Conservation (phyloP, 2,329 filamentous ascomycete genomes). For the Arthroderma sp. region DNA sequence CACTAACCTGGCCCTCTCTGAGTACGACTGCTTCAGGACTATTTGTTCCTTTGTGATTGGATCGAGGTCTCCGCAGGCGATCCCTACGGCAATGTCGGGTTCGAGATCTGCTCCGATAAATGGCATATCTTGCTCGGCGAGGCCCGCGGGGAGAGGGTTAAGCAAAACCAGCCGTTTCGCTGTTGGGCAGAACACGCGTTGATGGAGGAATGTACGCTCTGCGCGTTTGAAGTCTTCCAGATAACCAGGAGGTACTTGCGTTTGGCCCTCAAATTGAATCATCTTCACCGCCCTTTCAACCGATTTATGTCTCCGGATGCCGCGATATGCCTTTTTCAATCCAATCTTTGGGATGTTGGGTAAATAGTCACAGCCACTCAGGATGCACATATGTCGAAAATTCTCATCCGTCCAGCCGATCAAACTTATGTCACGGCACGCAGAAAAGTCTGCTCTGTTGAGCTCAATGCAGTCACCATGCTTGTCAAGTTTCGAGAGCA, state of each 20-base stretch:
- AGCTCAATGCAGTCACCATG: conserved; percentile 90
- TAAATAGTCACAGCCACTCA: conserved; percentile 96
- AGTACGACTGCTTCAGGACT: conserved; percentile 22
- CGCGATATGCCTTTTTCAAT: conserved; percentile 81
- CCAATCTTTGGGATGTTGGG: conserved; percentile 72
- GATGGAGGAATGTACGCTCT: conserved; percentile 84
- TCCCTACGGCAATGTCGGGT: conserved; percentile 53
- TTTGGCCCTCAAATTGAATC: conserved; percentile 80
- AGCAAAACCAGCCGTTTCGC: conserved; percentile 60
- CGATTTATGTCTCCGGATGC: conserved; percentile 79
- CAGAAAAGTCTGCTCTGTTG: conserved; percentile 74
- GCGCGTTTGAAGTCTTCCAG: conserved; percentile 70
- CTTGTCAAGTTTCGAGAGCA: conserved; percentile 88
- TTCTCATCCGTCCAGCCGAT: conserved; percentile 85
- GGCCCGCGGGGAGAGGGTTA: conserved; percentile 49
- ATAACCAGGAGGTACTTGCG: conserved; percentile 67
- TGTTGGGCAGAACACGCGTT: conserved; percentile 81
- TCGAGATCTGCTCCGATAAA: conserved; percentile 69
- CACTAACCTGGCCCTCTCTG: conserved; percentile 22
- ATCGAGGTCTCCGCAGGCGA: conserved; percentile 72
- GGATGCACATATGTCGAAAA: conserved; percentile 88
- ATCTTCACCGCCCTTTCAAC: conserved; percentile 70
- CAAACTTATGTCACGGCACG: conserved; percentile 75
- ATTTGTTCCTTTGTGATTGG: conserved; percentile 71
- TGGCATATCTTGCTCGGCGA: conserved; percentile 57